Percentiles rank a stretch among this genome's conserved stretches.
Evolutionary conservation across 1,284 basidiomycete species (phyloP).

Genomic region (Sphagnurus paluster): DNA sequence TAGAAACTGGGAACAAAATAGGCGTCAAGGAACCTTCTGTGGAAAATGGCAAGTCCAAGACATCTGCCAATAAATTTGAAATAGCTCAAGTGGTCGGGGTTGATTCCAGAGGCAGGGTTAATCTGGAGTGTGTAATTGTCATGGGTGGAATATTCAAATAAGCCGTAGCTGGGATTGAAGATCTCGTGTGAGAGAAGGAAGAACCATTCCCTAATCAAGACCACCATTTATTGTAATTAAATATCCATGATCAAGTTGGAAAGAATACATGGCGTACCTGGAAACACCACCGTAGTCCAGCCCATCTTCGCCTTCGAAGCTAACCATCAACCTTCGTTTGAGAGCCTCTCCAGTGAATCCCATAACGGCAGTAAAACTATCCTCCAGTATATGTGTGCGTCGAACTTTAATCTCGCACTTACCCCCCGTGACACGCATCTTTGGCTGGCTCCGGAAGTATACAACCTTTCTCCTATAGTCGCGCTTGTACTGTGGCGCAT

Average conservation of each 20-base stretch:
- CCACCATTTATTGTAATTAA: slow-evolving; percentile 8
- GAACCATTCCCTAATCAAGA: slow-evolving; percentile 94
- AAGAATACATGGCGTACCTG: slow-evolving; percentile 50
- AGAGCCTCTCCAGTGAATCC: slow-evolving; percentile 90
- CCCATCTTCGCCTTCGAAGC: slow-evolving; percentile 98
- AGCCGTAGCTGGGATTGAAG: slow-evolving; percentile 98
- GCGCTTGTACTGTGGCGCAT: slow-evolving; percentile 98
- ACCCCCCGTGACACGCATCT: slow-evolving; percentile 84
- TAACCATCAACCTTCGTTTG: slow-evolving; percentile 97
- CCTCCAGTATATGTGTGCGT: slow-evolving; percentile 93
- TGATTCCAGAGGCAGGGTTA: slow-evolving; percentile 96
- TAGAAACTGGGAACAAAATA: slow-evolving; percentile 99
- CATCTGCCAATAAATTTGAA: slow-evolving; percentile 99
- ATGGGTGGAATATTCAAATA: slow-evolving; percentile 99
- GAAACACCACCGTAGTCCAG: slow-evolving; percentile 98
- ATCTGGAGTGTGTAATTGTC: slow-evolving; percentile 99
- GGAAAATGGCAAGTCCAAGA: slow-evolving; percentile 96
- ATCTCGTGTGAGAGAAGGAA: slow-evolving; percentile 99
- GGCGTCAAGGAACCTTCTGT: slow-evolving; percentile 96
- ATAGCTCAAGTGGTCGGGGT: slow-evolving; percentile 98
- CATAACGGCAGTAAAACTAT: slow-evolving; percentile 97
- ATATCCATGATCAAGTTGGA: slow-evolving; percentile 7
- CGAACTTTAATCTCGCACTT: slow-evolving; percentile 98
- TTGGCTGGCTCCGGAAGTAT: slow-evolving; percentile 98
- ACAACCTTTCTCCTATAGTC: slow-evolving; percentile 98